phyloP scores from a whole-genome alignment of 345 rosid genomes.

The Euphorbia pulcherrima region DNA sequence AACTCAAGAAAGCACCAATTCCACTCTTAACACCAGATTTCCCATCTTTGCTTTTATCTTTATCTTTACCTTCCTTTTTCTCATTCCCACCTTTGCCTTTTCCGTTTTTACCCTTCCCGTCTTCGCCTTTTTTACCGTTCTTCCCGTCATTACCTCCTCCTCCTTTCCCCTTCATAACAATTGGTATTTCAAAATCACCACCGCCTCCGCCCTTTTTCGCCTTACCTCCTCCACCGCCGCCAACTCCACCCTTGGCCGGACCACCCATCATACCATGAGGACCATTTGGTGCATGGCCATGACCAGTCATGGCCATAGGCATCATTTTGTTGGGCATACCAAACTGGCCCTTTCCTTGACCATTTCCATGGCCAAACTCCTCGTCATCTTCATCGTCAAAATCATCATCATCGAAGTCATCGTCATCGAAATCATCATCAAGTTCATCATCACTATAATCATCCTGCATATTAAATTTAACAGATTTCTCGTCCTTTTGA shows the following conservation, averaged over 20 bases:
- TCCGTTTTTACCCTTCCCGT: constrained; percentile 7
- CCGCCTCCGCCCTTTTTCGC: constrained; percentile 43
- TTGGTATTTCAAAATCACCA: constrained; percentile 48
- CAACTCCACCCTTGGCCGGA: constrained; percentile 11
- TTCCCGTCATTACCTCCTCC: constrained; percentile 23
- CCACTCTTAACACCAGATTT: constrained; percentile 32
- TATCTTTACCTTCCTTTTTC: constrained; percentile 20
- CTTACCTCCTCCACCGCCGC: constrained; percentile 23
- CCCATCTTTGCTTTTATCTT: neutral
- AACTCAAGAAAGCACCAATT: constrained; percentile 37
- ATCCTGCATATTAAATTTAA: constrained; percentile 52
- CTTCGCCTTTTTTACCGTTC: constrained; percentile 29
- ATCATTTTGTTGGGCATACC: constrained; percentile 9
- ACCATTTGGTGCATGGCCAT: constrained; percentile 13
- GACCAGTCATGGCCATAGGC: constrained; percentile 18
- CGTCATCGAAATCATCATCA: constrained; percentile 38
- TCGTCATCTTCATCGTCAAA: constrained; percentile 38
- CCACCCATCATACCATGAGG: constrained; percentile 20
- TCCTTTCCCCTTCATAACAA: constrained; percentile 45
- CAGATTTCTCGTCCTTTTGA: constrained; percentile 55
- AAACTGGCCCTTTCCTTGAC: constrained; percentile 4
- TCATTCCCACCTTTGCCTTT: constrained; percentile 14
- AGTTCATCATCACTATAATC: constrained; percentile 23
- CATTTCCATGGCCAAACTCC: constrained; percentile 27
- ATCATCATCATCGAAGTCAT: constrained; percentile 38